phyloP scores from a whole-genome alignment of 148 eudicot genomes.

The Tetragonia tetragonoides region DNA sequence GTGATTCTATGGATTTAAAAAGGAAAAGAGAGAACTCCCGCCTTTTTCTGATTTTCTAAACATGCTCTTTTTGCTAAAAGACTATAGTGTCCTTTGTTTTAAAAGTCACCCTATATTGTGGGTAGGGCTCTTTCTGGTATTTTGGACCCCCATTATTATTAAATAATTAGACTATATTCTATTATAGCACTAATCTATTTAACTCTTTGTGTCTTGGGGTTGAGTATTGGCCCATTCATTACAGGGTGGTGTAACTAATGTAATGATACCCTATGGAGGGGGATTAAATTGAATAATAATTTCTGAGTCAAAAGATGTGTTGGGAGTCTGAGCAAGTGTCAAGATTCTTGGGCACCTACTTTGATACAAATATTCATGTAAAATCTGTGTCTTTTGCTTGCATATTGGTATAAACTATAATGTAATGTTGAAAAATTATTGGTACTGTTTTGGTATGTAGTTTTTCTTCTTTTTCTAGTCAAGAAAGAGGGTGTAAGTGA shows the following conservation, averaged over 20 bases:
- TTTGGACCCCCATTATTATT: background rate
- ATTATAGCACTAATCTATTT: background rate
- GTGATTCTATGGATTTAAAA: conserved; percentile 22
- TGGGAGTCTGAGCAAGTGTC: conserved; percentile 19
- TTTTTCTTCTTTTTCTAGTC: too few species aligned
- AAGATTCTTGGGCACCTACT: conserved; percentile 24
- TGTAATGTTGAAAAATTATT: too few species aligned
- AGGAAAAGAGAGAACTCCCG: conserved; percentile 18
- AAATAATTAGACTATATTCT: background rate
- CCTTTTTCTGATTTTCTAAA: conserved; percentile 8
- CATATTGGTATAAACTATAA: too few species aligned
- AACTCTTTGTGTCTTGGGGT: conserved; percentile 3
- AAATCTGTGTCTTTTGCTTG: conserved; percentile 14
- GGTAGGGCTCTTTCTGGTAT: background rate
- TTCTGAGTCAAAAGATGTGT: conserved; percentile 19
- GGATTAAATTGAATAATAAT: conserved; percentile 3
- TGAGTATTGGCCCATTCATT: conserved; percentile 13
- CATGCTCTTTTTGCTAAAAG: background rate
- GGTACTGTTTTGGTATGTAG: too few species aligned
- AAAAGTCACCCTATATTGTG: background rate
- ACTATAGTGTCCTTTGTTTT: conserved; percentile 2
- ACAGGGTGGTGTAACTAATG: conserved; percentile 24
- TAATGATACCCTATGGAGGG: background rate
- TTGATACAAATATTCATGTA: background rate
- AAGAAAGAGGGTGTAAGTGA: too few species aligned